Percentiles rank a stretch among this genome's conserved stretches.
These are phyloP conservation scores for Phytophthora meadii DNA, from an alignment of 352 stramenopile genomes.

Conservation along the genomic window DNA sequence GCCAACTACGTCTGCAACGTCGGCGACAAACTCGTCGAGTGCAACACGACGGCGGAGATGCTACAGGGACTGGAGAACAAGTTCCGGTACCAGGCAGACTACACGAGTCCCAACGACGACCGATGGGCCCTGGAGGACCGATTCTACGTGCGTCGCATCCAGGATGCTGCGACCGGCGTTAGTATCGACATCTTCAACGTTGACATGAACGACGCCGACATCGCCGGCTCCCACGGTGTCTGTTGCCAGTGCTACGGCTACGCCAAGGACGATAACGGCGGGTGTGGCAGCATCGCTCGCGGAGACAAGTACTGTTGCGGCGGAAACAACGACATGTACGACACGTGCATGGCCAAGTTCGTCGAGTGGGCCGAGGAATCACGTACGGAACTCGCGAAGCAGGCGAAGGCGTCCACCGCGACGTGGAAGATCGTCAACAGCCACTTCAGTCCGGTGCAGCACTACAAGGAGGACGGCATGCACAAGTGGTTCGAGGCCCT, in stretches of 20 bases:
- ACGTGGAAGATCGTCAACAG: constrained; percentile 12
- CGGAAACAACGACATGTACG: constrained; percentile 13
- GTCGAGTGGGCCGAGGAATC: constrained; percentile 12
- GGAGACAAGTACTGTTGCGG: constrained; percentile 17
- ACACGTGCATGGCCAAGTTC: constrained; percentile 15
- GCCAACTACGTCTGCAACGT: constrained; percentile 19
- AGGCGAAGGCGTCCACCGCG: constrained; percentile 4
- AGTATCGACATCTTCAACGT: constrained; percentile 71
- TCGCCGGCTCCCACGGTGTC: constrained; percentile 55
- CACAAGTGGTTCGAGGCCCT: constrained; percentile 27
- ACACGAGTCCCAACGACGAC: constrained; percentile 14
- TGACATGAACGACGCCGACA: constrained; percentile 60
- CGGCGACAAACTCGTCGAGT: constrained; percentile 7
- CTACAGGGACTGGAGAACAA: constrained; percentile 20
- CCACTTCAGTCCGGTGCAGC: constrained; percentile 5
- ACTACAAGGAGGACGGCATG: constrained; percentile 19
- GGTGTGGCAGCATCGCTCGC: constrained; percentile 4
- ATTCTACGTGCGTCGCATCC: constrained; percentile 19
- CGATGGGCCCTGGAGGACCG: constrained; percentile 8
- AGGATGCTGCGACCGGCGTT: constrained; percentile 34
- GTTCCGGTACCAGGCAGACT: constrained; percentile 12
- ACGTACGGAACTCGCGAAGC: constrained; percentile 1
- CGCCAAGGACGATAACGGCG: neutral
- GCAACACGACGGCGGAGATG: constrained; percentile 16
- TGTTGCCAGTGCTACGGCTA: constrained; percentile 34